A percentile compares a stretch with the other conserved stretches of the same genome.
Conservation (phyloP, 1,139 yeast genomes). For the Yamadazyma mexicana region DNA sequence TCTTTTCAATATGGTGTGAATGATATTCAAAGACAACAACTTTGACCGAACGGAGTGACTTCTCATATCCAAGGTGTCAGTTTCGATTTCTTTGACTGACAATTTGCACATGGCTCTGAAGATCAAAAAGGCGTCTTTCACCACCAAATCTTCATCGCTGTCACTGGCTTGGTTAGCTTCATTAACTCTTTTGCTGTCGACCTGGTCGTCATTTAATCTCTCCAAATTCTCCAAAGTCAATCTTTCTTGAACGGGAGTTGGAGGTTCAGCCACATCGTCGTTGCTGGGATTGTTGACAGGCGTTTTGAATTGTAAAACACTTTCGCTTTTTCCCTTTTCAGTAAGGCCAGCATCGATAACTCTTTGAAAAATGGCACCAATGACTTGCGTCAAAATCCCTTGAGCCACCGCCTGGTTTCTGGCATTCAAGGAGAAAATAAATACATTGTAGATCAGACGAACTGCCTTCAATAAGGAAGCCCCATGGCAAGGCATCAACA, state of each 20-base stretch:
- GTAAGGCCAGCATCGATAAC: constrained; percentile 31
- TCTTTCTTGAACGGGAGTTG: constrained; percentile 23
- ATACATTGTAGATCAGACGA: constrained; percentile 89
- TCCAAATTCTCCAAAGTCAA: constrained; percentile 63
- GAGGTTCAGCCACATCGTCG: constrained; percentile 19
- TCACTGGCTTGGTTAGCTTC: constrained; percentile 48
- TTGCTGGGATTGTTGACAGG: constrained; percentile 16
- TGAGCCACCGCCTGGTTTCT: constrained; percentile 93
- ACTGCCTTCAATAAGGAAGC: constrained; percentile 85
- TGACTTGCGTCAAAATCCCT: constrained; percentile 90
- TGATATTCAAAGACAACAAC: constrained; percentile 79
- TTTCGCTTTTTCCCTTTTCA: constrained; percentile 13
- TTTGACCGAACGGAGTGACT: constrained; percentile 93
- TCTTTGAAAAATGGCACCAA: constrained; percentile 80
- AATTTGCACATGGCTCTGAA: constrained; percentile 94
- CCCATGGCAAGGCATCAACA: constrained; percentile 87
- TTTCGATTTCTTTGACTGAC: constrained; percentile 76
- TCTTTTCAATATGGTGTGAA: constrained; percentile 81
- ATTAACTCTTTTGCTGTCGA: constrained; percentile 41
- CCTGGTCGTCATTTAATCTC: constrained; percentile 47
- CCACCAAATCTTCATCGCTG: constrained; percentile 61
- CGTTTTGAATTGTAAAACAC: constrained; percentile 20
- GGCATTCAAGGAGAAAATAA: constrained; percentile 77
- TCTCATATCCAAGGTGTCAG: constrained; percentile 76
- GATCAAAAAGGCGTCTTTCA: constrained; percentile 89